Evolutionary conservation across 768 basidiomycete species (phyloP).

Genomic region (Leucocoprinus leucothites): DNA sequence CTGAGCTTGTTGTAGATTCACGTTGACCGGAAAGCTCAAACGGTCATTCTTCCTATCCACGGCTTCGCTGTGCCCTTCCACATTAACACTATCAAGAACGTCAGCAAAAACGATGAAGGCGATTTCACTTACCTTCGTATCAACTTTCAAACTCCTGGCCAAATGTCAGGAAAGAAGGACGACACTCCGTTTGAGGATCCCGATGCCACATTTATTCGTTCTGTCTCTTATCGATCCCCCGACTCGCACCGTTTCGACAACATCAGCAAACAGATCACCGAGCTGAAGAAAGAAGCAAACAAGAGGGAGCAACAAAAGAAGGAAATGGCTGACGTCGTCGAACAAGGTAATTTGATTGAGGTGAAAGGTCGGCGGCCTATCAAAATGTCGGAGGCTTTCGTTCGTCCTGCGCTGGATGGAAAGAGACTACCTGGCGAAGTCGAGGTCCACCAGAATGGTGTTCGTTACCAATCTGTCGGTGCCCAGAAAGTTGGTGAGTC

Average conservation of each 20-base stretch:
- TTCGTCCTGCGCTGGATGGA: constrained; percentile 91
- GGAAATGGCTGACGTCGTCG: constrained; percentile 96
- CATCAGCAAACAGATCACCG: constrained; percentile 89
- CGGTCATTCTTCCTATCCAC: constrained; percentile 88
- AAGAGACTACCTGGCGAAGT: constrained; percentile 97
- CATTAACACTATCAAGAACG: constrained; percentile 97
- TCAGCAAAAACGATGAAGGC: constrained; percentile 95
- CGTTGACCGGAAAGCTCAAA: constrained; percentile 88
- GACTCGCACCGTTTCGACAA: constrained; percentile 88
- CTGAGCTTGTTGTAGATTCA: constrained; percentile 56
- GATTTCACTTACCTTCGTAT: constrained; percentile 93
- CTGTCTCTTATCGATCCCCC: constrained; percentile 87
- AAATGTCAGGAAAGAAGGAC: constrained; percentile 97
- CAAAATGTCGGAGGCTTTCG: constrained; percentile 88
- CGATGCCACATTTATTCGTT: constrained; percentile 93
- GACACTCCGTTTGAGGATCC: constrained; percentile 99
- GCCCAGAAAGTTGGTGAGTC: constrained; percentile 86
- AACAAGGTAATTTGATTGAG: constrained; percentile 89
- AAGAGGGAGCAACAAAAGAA: constrained; percentile 98
- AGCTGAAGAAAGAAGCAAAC: constrained; percentile 93
- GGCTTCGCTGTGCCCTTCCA: constrained; percentile 98
- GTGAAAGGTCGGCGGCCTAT: constrained; percentile 84
- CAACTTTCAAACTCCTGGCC: constrained; percentile 98
- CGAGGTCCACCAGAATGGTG: constrained; percentile 96
- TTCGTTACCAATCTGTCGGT: constrained; percentile 86